Percentiles rank a stretch among this genome's conserved stretches.
Conservation (phyloP, 306 rosid species). For the Lotus japonicus region DNA sequence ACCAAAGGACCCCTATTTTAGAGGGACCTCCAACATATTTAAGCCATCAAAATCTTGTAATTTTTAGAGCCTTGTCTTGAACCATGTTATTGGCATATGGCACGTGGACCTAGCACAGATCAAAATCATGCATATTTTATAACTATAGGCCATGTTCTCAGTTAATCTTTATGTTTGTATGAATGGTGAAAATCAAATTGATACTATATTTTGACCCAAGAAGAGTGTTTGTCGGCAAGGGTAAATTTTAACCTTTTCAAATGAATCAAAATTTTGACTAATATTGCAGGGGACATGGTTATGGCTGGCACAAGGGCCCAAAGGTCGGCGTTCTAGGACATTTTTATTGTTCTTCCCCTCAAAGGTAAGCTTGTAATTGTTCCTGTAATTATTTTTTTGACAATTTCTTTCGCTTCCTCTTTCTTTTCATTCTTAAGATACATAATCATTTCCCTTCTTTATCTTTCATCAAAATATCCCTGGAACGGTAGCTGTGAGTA, state of each 20-base stretch:
- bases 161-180: background rate
- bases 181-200: constrained; percentile 17
- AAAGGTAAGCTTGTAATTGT: background rate
- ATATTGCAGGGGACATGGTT: constrained; percentile 36
- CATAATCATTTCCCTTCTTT: no score
- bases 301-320: constrained; percentile 38
- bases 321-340: background rate
- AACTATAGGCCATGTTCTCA: background rate
- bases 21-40: no score
- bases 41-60: no score
- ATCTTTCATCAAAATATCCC: no score
- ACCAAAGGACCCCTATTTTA: no score
- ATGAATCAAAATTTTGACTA: constrained; percentile 24
- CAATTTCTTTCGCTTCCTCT: background rate
- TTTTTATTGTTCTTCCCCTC: background rate
- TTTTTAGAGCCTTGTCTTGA: no score
- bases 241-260: background rate
- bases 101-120: no score
- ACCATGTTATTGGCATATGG: no score
- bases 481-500: no score
- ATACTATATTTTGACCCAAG: constrained; percentile 11
- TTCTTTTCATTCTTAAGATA: background rate
- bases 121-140: no score
- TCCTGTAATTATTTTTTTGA: background rate
- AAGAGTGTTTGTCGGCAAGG: constrained; percentile 33